Conservation (phyloP, 2,329 filamentous ascomycete genomes). For the Aspergillus fumigatiaffinis region DNA sequence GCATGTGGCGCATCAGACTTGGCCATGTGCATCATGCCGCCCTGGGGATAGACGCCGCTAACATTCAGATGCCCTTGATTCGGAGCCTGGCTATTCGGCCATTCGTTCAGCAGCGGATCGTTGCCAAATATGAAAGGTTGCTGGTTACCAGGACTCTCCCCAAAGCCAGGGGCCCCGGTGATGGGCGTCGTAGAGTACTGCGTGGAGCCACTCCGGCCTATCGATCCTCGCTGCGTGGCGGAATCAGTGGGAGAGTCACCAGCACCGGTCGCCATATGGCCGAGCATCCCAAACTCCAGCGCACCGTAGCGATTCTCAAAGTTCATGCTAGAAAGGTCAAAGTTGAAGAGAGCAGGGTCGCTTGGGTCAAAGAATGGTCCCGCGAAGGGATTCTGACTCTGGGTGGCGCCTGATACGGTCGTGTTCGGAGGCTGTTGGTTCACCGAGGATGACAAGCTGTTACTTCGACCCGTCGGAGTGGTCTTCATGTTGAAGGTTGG, state of each 20-base stretch:
- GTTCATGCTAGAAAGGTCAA: slow-evolving; percentile 88
- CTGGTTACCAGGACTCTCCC: slow-evolving; percentile 43
- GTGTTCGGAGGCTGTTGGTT: slow-evolving; percentile 48
- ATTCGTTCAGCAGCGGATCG: slow-evolving; percentile 44
- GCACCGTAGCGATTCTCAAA: slow-evolving; percentile 97
- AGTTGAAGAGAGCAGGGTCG: slow-evolving; percentile 90
- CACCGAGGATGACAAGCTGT: slow-evolving; percentile 35
- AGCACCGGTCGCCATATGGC: slow-evolving; percentile 89
- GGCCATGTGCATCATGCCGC: slow-evolving; percentile 39
- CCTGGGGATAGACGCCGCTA: slow-evolving; percentile 32
- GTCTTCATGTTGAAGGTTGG: slow-evolving; percentile 62
- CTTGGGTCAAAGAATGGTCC: slow-evolving; percentile 76
- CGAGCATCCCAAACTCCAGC: slow-evolving; percentile 91
- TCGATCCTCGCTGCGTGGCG: slow-evolving; percentile 44
- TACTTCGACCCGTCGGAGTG: slow-evolving; percentile 32
- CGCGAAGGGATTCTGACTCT: slow-evolving; percentile 45
- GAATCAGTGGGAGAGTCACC: slow-evolving; percentile 72
- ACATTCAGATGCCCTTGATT: slow-evolving; percentile 32
- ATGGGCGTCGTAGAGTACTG: slow-evolving; percentile 37
- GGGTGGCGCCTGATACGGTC: slow-evolving; percentile 47
- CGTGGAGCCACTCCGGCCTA: slow-evolving; percentile 40
- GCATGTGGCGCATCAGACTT: slow-evolving; percentile 50
- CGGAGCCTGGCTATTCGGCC: slow-evolving; percentile 38
- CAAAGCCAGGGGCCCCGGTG: slow-evolving; percentile 35
- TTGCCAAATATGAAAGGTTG: slow-evolving; percentile 42